These are phyloP conservation scores for Acacia melanoxylon DNA, from an alignment of 306 rosid species.

Conservation along the genomic window DNA sequence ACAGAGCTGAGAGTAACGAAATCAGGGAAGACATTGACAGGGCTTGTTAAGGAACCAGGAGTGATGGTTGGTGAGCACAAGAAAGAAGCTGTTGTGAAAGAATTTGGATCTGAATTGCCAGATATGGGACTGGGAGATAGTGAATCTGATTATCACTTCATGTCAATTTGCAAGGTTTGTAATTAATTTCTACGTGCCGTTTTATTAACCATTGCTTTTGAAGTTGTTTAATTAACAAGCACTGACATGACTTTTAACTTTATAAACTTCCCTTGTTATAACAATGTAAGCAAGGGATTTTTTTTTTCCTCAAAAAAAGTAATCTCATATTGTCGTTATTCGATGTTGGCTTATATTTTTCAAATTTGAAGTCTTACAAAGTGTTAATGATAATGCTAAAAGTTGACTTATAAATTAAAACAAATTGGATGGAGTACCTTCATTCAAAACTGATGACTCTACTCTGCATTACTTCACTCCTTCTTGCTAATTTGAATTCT, in stretches of 20 bases:
- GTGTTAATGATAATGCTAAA: too few species aligned
- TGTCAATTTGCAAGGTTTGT: neutral
- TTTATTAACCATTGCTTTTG: too few species aligned
- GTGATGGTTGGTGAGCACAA: neutral
- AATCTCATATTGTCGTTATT: neutral
- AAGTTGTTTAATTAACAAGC: neutral
- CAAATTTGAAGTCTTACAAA: too few species aligned
- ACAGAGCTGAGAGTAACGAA: neutral
- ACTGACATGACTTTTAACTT: neutral
- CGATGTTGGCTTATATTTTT: neutral
- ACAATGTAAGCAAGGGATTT: neutral
- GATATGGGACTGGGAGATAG: neutral
- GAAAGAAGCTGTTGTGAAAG: neutral
- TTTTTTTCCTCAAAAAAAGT: too few species aligned
- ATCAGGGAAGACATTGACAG: neutral
- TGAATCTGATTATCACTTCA: neutral
- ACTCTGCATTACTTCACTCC: too few species aligned
- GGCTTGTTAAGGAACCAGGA: neutral
- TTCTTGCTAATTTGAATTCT: too few species aligned
- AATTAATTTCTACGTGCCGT: neutral
- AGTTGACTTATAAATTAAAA: too few species aligned
- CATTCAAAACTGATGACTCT: too few species aligned
- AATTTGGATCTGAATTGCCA: neutral
- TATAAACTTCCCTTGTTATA: neutral
- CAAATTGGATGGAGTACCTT: too few species aligned